These are phyloP conservation scores for Cocos nucifera DNA, from an alignment of 176 grass and related monocot genomes.

Conservation along the genomic window DNA sequence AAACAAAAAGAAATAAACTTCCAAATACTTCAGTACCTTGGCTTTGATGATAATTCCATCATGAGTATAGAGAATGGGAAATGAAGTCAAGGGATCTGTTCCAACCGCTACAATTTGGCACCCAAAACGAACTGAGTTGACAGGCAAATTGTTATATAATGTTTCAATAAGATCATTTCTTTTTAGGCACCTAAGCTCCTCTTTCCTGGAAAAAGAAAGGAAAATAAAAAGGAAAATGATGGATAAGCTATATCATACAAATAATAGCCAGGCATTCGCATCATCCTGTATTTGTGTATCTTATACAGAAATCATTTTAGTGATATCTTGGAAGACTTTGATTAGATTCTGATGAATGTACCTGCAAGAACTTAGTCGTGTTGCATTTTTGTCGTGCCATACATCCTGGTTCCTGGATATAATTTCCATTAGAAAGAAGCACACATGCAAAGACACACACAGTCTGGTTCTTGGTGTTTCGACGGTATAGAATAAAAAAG, in stretches of 20 bases:
- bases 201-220: not conserved
- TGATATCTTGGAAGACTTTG: no score
- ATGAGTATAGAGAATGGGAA: conserved; percentile 12
- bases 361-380: not conserved
- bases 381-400: not conserved
- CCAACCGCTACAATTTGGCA: conserved; percentile 8
- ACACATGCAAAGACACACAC: no score
- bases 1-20: no score
- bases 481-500: no score
- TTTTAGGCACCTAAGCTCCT: conserved; percentile 25
- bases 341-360: not conserved
- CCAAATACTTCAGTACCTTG: conserved; percentile 5
- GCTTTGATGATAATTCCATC: conserved; percentile 27
- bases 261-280: no score
- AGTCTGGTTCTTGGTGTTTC: no score
- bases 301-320: no score
- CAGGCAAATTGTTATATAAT: conserved; percentile 20
- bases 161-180: conserved; percentile 32
- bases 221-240: not conserved
- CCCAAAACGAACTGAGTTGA: conserved; percentile 18
- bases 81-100: conserved; percentile 4
- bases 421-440: not conserved
- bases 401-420: not conserved
- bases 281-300: no score
- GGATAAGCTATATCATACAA: no score